These are phyloP conservation scores for Erysimum cheiri DNA, from an alignment of 441 rosid genomes.

Conservation along the genomic window DNA sequence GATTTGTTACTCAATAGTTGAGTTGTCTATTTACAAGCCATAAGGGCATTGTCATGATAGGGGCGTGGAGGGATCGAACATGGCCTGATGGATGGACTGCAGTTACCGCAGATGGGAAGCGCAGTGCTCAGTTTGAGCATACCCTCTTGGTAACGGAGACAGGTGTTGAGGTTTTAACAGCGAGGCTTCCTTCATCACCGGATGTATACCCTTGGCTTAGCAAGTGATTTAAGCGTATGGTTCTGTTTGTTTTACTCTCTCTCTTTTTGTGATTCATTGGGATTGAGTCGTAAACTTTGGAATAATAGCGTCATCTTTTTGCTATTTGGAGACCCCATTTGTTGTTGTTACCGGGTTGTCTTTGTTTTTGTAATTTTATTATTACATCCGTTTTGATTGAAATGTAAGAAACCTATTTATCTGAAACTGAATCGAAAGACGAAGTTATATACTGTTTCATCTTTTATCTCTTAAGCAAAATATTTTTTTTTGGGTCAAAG, in stretches of 20 bases:
- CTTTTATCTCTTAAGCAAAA: background rate
- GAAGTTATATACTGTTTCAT: background rate
- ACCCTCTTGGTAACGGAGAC: constrained; percentile 92
- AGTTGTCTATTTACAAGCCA: background rate
- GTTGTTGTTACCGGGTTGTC: constrained; percentile 17
- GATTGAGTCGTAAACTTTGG: background rate
- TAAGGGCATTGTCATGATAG: constrained; percentile 42
- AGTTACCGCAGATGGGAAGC: constrained; percentile 89
- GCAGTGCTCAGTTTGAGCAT: constrained; percentile 98
- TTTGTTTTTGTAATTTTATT: constrained; percentile 9
- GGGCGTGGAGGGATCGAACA: constrained; percentile 85
- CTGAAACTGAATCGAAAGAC: background rate
- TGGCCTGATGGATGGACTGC: constrained; percentile 99
- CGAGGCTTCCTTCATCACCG: constrained; percentile 83
- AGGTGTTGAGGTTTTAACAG: constrained; percentile 93
- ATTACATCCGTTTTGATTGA: constrained; percentile 14
- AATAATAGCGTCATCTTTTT: constrained; percentile 10
- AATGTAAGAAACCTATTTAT: constrained; percentile 6
- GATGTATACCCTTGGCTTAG: constrained; percentile 78
- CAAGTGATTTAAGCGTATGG: constrained; percentile 26
- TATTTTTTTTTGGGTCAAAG: too few relatives aligned
- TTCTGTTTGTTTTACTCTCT: background rate
- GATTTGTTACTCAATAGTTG: background rate
- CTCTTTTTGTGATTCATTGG: constrained; percentile 9
- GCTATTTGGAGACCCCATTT: constrained; percentile 18